These are phyloP conservation scores for Erigeron philadelphicus DNA, from an alignment of 140 eudicot genomes.

Conservation along the genomic window DNA sequence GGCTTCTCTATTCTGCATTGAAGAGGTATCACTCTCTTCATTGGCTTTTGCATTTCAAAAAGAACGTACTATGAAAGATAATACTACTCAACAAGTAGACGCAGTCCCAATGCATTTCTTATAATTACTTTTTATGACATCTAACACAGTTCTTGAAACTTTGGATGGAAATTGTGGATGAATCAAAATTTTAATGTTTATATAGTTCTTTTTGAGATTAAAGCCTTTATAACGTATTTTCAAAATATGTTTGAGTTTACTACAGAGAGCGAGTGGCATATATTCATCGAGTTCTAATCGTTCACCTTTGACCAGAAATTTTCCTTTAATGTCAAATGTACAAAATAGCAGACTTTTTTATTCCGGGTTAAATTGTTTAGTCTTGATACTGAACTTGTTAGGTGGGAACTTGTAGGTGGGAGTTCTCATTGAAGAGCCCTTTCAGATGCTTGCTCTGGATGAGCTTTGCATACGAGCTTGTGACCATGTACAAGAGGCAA, in stretches of 20 bases:
- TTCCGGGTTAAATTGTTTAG: not conserved
- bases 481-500: conserved; percentile 48
- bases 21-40: conserved; percentile 61
- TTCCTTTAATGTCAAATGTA: not conserved
- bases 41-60: conserved; percentile 12
- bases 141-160: not conserved
- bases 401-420: conserved; percentile 64
- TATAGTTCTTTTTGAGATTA: not conserved
- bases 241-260: not conserved
- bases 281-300: not conserved
- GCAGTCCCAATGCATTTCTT: not conserved
- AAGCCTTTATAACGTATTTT: not conserved
- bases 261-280: not conserved
- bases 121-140: not conserved
- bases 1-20: conserved; percentile 92
- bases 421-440: conserved; percentile 95
- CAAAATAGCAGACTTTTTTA: not conserved
- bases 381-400: not conserved
- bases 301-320: not conserved
- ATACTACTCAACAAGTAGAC: not conserved
- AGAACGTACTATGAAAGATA: not conserved
- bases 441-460: conserved; percentile 88
- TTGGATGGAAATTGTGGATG: not conserved
- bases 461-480: conserved; percentile 53
- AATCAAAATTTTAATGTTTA: not conserved